phyloP scores from a whole-genome alignment of 305 asterid species.

The Fraxinus sp. region DNA sequence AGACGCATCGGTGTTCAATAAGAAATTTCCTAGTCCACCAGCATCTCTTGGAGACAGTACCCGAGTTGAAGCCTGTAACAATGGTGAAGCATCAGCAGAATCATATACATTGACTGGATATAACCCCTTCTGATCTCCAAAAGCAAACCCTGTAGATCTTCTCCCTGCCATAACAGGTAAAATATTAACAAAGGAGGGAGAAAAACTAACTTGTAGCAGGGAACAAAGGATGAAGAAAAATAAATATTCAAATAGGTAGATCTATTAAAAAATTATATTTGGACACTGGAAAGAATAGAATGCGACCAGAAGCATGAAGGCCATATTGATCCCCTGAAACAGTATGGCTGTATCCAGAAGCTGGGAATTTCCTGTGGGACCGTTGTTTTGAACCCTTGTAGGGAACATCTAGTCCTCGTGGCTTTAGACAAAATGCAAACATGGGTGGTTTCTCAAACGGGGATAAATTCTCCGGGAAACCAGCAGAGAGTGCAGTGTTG shows the following conservation, averaged over 20 bases:
- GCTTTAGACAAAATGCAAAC: constrained; percentile 92
- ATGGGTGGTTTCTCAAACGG: constrained; percentile 76
- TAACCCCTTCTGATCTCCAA: constrained; percentile 54
- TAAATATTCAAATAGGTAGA: not conserved
- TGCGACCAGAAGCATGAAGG: constrained; percentile 48
- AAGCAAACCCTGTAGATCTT: constrained; percentile 56
- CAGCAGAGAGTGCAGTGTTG: constrained; percentile 39
- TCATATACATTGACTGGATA: constrained; percentile 43
- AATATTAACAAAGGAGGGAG: not conserved
- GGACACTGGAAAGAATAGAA: constrained; percentile 20
- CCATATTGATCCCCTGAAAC: constrained; percentile 59
- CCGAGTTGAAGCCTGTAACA: constrained; percentile 54
- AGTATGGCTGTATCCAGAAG: constrained; percentile 61
- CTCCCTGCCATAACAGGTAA: constrained; percentile 52
- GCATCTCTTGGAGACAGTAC: constrained; percentile 63
- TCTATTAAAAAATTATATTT: not conserved
- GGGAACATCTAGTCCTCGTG: constrained; percentile 88
- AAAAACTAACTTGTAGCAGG: not conserved
- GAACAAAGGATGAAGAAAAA: not conserved
- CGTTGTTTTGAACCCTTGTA: constrained; percentile 87
- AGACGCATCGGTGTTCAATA: constrained; percentile 45
- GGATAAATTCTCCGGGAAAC: constrained; percentile 53
- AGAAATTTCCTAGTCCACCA: constrained; percentile 40
- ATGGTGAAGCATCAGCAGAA: constrained; percentile 66
- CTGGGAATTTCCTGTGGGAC: constrained; percentile 73